phyloP scores from a whole-genome alignment of 345 rosid genomes.

The Eucalyptus leucophloia region DNA sequence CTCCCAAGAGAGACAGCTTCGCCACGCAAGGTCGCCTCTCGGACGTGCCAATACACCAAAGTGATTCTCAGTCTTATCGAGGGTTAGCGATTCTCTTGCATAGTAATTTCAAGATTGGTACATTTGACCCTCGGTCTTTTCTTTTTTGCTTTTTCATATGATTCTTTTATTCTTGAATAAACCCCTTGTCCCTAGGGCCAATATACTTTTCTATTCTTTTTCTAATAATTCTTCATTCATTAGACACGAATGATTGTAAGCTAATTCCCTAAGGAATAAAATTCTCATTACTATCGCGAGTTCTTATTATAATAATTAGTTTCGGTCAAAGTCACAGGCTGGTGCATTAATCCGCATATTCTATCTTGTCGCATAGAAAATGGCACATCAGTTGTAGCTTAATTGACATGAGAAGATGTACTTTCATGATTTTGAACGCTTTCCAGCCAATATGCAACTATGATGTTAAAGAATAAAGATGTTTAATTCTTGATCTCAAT shows the following conservation, averaged over 20 bases:
- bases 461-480: neutral
- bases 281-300: neutral
- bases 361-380: neutral
- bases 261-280: neutral
- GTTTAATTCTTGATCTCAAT: neutral
- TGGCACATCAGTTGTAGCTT: neutral
- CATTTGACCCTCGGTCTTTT: neutral
- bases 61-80: neutral
- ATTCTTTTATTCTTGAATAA: neutral
- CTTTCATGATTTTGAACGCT: neutral
- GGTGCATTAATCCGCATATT: neutral
- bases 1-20: constrained; percentile 43
- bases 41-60: neutral
- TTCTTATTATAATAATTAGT: neutral
- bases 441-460: neutral
- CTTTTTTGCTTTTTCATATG: neutral
- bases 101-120: neutral
- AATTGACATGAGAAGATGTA: neutral
- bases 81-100: neutral
- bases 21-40: constrained; percentile 19
- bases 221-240: neutral
- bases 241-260: neutral
- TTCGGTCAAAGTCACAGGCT: neutral
- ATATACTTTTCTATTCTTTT: neutral
- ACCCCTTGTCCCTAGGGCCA: neutral